Percentiles rank a stretch among this genome's conserved stretches.
Evolutionary conservation across 2,329 filamentous ascomycete species (phyloP).

Genomic region (Ceratocystis destructans): DNA sequence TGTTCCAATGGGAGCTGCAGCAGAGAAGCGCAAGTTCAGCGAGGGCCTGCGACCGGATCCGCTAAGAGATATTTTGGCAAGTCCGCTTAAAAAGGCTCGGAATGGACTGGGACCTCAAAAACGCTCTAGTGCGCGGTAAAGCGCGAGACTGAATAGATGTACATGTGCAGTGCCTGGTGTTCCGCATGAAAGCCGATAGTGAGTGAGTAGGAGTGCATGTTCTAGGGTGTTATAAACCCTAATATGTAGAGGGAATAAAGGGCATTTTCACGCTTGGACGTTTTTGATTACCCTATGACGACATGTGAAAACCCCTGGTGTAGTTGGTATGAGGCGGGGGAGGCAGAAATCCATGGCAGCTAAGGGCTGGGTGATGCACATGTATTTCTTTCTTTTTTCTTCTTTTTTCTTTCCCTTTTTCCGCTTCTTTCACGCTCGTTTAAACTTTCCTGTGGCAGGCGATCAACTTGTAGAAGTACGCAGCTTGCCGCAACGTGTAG

Average conservation of each 20-base stretch:
- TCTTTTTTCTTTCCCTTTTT: not conserved
- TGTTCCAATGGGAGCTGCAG: conserved; percentile 8
- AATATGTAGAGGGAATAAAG: not conserved
- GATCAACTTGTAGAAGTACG: not conserved
- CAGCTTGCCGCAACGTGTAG: not conserved
- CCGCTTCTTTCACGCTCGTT: not conserved
- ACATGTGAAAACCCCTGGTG: not conserved
- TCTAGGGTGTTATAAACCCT: not conserved
- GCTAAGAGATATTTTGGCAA: conserved; percentile 20
- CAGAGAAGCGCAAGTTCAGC: conserved; percentile 19
- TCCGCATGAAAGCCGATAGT: not conserved
- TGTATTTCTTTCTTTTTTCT: not conserved
- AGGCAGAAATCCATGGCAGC: not conserved
- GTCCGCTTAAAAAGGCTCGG: conserved; percentile 10
- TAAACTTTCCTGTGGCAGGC: not conserved
- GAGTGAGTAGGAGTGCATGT: too few relatives aligned
- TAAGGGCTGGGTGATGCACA: not conserved
- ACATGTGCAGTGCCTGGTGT: not conserved
- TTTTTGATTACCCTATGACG: not conserved
- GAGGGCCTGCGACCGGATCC: conserved; percentile 24
- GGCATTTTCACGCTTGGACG: not conserved
- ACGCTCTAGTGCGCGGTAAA: not conserved
- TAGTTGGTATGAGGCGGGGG: too few relatives aligned
- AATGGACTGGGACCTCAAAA: not conserved
- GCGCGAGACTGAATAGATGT: not conserved